phyloP scores from a whole-genome alignment of 495 filamentous ascomycete genomes.

The Cercophora newfieldiana region DNA sequence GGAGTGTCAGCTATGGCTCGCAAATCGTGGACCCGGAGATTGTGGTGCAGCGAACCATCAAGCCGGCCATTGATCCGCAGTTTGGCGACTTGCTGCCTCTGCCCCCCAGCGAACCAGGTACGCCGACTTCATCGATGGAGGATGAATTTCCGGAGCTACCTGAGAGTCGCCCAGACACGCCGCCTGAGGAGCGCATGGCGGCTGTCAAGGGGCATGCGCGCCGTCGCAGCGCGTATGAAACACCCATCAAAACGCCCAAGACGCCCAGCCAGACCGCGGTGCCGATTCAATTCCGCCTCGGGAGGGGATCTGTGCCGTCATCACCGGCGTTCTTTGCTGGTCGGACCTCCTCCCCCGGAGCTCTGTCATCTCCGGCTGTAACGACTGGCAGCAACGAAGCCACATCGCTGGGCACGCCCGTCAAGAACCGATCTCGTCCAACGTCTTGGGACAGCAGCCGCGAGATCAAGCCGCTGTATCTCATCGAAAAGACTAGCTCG shows the following conservation, averaged over 20 bases:
- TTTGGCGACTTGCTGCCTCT: constrained; percentile 57
- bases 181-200: constrained; percentile 37
- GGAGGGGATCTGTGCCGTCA: constrained; percentile 44
- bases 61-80: constrained; percentile 58
- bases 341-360: not conserved
- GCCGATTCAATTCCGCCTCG: constrained; percentile 49
- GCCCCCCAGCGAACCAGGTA: constrained; percentile 51
- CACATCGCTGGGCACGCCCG: constrained; percentile 22
- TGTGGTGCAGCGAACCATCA: constrained; percentile 45
- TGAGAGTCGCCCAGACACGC: constrained; percentile 52
- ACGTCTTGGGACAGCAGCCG: constrained; percentile 52
- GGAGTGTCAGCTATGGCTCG: constrained; percentile 36
- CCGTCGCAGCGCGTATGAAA: constrained; percentile 40
- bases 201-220: constrained; percentile 35
- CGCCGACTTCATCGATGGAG: constrained; percentile 39
- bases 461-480: constrained; percentile 51
- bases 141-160: constrained; percentile 47
- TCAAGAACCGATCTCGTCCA: constrained; percentile 41
- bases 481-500: constrained; percentile 45
- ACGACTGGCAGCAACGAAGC: constrained; percentile 38
- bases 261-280: constrained; percentile 54
- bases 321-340: constrained; percentile 39
- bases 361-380: constrained; percentile 34
- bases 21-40: constrained; percentile 53
- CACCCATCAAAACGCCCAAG: constrained; percentile 48